phyloP scores from a whole-genome alignment of 2,329 filamentous ascomycete species.

The Pseudogymnoascus destructans region DNA sequence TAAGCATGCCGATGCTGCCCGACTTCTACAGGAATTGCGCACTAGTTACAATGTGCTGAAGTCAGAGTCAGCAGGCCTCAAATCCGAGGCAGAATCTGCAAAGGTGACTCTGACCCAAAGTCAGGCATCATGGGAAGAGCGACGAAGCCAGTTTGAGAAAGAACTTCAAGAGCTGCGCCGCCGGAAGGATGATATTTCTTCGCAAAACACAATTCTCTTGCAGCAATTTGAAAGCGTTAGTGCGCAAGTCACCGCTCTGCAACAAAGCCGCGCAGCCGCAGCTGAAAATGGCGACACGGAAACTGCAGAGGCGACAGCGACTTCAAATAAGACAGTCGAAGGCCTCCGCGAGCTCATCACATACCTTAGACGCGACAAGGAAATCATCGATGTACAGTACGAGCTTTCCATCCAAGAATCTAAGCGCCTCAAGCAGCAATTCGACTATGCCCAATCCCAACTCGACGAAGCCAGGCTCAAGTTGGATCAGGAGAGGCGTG shows the following conservation, averaged over 20 bases:
- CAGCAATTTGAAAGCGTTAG: constrained; percentile 76
- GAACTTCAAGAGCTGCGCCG: constrained; percentile 69
- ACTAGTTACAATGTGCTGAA: constrained; percentile 71
- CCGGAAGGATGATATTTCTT: constrained; percentile 69
- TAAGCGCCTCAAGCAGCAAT: constrained; percentile 78
- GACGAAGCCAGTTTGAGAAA: constrained; percentile 65
- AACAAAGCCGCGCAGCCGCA: constrained; percentile 54
- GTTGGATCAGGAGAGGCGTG: constrained; percentile 75
- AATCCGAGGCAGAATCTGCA: constrained; percentile 73
- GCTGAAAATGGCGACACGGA: constrained; percentile 40
- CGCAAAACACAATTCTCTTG: constrained; percentile 84
- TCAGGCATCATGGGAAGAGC: constrained; percentile 78
- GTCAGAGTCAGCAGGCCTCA: constrained; percentile 60
- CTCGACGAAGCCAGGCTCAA: constrained; percentile 82
- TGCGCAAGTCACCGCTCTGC: constrained; percentile 63
- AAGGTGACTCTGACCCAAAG: constrained; percentile 66
- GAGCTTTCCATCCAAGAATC: constrained; percentile 79
- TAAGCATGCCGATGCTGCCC: constrained; percentile 92
- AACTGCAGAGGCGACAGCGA: constrained; percentile 23
- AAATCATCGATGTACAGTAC: constrained; percentile 93
- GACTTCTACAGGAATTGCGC: constrained; percentile 65
- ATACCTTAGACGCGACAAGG: constrained; percentile 88
- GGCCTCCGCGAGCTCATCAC: constrained; percentile 82
- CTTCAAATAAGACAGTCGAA: constrained; percentile 49
- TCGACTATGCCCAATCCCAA: constrained; percentile 75